Base-by-base conservation (phyloP, 306 rosid species). In the Abrus pulchellus region DNA sequence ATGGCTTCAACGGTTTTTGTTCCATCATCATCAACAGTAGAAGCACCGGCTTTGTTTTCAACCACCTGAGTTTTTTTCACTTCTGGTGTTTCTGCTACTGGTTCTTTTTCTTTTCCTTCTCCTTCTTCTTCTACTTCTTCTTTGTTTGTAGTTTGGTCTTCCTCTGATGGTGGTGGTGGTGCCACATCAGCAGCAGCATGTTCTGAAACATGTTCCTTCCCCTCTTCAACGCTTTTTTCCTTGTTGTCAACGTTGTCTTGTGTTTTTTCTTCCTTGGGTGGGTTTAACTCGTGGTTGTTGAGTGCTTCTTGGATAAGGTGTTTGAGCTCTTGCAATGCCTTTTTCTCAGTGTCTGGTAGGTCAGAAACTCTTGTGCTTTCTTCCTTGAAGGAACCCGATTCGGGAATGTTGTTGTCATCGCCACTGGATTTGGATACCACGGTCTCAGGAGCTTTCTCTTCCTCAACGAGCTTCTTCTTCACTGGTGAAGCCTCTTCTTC, bases 1-100 rank as follows among this genome's bases (percentile, higher is more conserved):
- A 91, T 86, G 3, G 96, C 96, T 56, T 88, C 96, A 5, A 89
- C 88, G 0, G 93, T 83, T 80, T 91, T 91, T 0, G 93, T 89
- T 64, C 90, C 96, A 20, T 89, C 92, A 0, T 91, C 90, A 7
- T 86, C 91, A 3, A 57, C 68, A 10, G 84, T 38, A 4, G 75
- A 28, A 57, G 55, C 32, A 9, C 36, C 56, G 64, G 1, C 60
- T 71, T 73, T 68, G 30, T 80, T 71, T 38, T 62, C 80, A 28
- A 27, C 71, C 5, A 78, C 88, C 32, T 67, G 74, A 0, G 76
- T 60, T 61, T 74, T 88, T 33, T 9, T 10, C 69, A 36, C 1
- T 49, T 59, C 76, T 54, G 13, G 84, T 75, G 82, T 75, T 0
- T 20, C 8, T 20, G 2, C 52, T 7, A 49, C 72, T 1, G 63